Base-by-base conservation (phyloP, 352 stramenopile species). In the Pythium inflatum region DNA sequence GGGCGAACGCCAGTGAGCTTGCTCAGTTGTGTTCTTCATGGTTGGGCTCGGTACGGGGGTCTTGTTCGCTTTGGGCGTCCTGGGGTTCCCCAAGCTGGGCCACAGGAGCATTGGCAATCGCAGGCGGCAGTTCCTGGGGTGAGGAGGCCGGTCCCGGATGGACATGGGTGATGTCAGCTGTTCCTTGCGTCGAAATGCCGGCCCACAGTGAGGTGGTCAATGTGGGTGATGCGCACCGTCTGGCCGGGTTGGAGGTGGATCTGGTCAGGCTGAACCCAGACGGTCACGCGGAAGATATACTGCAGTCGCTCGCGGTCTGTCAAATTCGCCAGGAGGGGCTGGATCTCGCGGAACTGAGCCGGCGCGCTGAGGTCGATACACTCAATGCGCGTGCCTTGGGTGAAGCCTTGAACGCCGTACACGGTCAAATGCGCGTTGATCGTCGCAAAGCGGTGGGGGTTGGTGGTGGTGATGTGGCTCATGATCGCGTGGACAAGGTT, bases 391-490 rank as follows among this genome's bases (percentile, higher is more conserved):
- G 31, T 61, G 11, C 54, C 54, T 36, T 48, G 34, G 2, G 36
- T 5, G 18, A 61, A 61, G 1, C 4, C 54, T 14, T 25, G 22
- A 34, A 61, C 36, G 16, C 0, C 9, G 24, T 36, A 61, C 6
- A 61, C 54, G 54, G 33, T 49, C 33, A 61, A 12, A n/a, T 48
- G 4, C 1, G 33, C 33, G n/a, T 30, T 61, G 31, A 61, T 49
- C 5, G 54, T 49, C 4, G 54, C 33, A 11, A 61, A 61, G 1
- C 54, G 54, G 36, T 61, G 54, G n/a, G 54, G 54, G 4, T 36
- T 61, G 9, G 33, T 61, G 3, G 4, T 33, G 18, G n/a, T 14
- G 54, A 61, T 61, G n/a, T 61, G 54, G 22, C 5, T 9, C 4
- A 22, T 49, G 54, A 61, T 61, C 5, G 33, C 54, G 1, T 3